Conservation (phyloP, 768 basidiomycete genomes). For the Macrolepiota albuminosa region DNA sequence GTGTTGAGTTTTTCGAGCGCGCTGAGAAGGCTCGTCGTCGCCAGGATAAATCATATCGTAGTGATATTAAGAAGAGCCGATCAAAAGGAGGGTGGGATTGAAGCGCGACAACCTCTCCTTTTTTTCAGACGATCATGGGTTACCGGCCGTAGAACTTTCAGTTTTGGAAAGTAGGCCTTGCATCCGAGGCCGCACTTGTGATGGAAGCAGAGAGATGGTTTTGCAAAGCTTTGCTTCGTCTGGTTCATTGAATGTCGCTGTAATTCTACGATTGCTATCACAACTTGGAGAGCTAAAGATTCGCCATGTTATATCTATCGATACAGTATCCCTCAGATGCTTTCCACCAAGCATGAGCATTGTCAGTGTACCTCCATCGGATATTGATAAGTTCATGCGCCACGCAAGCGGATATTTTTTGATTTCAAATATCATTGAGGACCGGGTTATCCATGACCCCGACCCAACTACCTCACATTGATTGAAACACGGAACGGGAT, state of each 20-base stretch:
- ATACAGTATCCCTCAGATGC: neutral
- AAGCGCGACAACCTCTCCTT: neutral
- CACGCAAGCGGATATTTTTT: neutral
- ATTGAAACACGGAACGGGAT: neutral
- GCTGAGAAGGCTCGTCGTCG: slow-evolving; percentile 44
- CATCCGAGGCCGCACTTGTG: neutral
- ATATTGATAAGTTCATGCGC: neutral
- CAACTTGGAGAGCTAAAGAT: too few relatives aligned
- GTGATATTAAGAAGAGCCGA: slow-evolving; percentile 41
- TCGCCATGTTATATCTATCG: neutral
- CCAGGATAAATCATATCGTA: slow-evolving; percentile 48
- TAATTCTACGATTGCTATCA: neutral
- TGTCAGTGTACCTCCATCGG: neutral
- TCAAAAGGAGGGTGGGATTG: slow-evolving; percentile 18
- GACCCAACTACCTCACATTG: neutral
- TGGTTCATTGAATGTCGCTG: neutral
- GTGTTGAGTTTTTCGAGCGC: slow-evolving; percentile 40
- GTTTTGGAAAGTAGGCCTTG: neutral
- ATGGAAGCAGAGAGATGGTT: neutral
- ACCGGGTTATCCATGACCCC: neutral
- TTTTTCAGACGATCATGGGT: neutral
- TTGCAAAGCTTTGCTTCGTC: neutral
- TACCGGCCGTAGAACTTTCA: neutral
- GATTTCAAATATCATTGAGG: neutral
- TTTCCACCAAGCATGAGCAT: neutral